Conservation (phyloP, 75 land plant genomes). For the Cupressus sempervirens region DNA sequence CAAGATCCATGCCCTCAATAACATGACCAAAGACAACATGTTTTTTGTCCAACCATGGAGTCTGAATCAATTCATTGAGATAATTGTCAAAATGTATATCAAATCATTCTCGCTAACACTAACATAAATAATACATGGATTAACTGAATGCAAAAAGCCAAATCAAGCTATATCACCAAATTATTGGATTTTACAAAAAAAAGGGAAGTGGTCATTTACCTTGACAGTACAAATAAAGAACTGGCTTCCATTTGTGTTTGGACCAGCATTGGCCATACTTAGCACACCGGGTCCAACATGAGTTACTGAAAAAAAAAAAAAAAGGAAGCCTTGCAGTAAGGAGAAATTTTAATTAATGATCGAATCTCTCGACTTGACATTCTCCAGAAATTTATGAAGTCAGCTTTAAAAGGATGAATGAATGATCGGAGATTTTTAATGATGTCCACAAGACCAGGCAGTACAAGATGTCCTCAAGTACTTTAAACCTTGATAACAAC, state of each 20-base stretch:
- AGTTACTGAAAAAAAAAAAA: constrained; percentile 42
- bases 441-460: too few species aligned
- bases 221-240: constrained; percentile 90
- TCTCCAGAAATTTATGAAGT: neutral
- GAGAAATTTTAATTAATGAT: neutral
- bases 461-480: neutral
- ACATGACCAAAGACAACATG: constrained; percentile 96
- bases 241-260: constrained; percentile 94
- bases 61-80: constrained; percentile 34
- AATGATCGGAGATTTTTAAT: too few species aligned
- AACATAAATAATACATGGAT: neutral
- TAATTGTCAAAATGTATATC: neutral
- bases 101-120: neutral
- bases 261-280: constrained; percentile 99
- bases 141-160: neutral
- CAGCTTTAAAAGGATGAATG: neutral
- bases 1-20: constrained; percentile 84
- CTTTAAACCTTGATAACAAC: neutral
- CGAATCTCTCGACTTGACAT: neutral
- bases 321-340: neutral
- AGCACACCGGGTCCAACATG: constrained; percentile 84
- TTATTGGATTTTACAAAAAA: neutral
- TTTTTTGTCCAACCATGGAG: constrained; percentile 80
- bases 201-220: constrained; percentile 30
- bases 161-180: neutral